Base-by-base conservation (phyloP, 495 filamentous ascomycete species). In the Aspergillus leporis region DNA sequence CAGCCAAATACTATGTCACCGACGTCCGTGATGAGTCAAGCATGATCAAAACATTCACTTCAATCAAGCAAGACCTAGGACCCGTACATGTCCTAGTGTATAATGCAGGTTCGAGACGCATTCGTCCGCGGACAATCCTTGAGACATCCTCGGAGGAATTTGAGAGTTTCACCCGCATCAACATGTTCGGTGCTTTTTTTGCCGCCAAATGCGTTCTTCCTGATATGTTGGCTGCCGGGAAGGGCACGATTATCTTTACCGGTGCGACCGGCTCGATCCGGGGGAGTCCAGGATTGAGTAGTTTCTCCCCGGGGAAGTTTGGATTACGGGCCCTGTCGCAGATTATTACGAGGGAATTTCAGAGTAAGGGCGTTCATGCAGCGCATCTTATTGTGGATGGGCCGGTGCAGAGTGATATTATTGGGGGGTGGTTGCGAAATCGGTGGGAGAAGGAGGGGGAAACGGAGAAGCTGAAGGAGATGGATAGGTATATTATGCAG, bases 391-490 rank as follows among this genome's bases (percentile, higher is more conserved):
- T 72, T 41, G 57, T 72, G 12, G 69, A 72, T 61, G 65, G 69
- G 36, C 69, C 65, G 16, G 66, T 78, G 21, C 73, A 78, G 68
- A 70, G 74, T 51, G 73, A 78, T 51, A 55, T 78, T 40, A 73
- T 78, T 56, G 72, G 72, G 40, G 74, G 74, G 49, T 67, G 76
- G 22, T 69, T 69, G 53, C 61, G 61, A 53, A 65, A 69, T 59
- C 69, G 74, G 60, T 67, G 74, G 65, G 70, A 70, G 59, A 68
- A 61, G 58, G 67, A 61, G 18, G 65, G 64, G 23, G 69, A 61
- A 57, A 58, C 40, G 25, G 62, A 65, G 49, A 66, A 65, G 23
- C 41, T 72, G 53, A 14, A 54, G 21, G 63, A 72, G 22, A 60
- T 59, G 18, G 69, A 72, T 21, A 48, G 54, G 21, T 63, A 68